Percentiles rank a stretch among this genome's conserved stretches.
Conservation (phyloP, 345 rosid genomes). For the Erodium maritimum region DNA sequence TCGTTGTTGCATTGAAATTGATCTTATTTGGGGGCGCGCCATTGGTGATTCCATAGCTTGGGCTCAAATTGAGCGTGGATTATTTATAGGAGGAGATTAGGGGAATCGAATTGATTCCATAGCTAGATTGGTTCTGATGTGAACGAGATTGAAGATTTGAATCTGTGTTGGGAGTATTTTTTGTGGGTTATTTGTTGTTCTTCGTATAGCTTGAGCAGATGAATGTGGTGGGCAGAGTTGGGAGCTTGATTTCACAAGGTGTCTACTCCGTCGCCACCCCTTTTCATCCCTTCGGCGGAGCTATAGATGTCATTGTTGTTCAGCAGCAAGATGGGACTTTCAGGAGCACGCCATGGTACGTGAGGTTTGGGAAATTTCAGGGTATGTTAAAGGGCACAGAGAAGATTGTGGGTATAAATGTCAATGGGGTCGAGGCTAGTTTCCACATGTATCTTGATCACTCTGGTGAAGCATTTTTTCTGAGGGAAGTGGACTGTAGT, state of each 20-base stretch:
- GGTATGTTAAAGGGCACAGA: conserved; percentile 84
- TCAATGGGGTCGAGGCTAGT: conserved; percentile 64
- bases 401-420: conserved; percentile 64
- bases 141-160: neutral
- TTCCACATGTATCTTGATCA: conserved; percentile 90
- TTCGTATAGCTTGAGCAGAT: neutral
- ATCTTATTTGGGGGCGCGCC: neutral
- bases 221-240: conserved; percentile 3
- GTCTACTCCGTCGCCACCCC: conserved; percentile 90
- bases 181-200: neutral
- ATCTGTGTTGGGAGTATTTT: neutral
- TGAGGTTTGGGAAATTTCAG: conserved; percentile 88
- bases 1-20: neutral
- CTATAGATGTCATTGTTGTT: conserved; percentile 83
- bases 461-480: conserved; percentile 86
- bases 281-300: conserved; percentile 94
- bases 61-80: neutral
- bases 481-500: conserved; percentile 52
- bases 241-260: conserved; percentile 27
- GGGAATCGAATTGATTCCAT: too few species aligned
- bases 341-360: conserved; percentile 86
- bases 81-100: neutral
- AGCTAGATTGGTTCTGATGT: neutral
- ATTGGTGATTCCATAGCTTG: neutral
- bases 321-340: conserved; percentile 78